Evolutionary conservation across 768 basidiomycete genomes (phyloP).

Genomic region (Saitozyma sp.): DNA sequence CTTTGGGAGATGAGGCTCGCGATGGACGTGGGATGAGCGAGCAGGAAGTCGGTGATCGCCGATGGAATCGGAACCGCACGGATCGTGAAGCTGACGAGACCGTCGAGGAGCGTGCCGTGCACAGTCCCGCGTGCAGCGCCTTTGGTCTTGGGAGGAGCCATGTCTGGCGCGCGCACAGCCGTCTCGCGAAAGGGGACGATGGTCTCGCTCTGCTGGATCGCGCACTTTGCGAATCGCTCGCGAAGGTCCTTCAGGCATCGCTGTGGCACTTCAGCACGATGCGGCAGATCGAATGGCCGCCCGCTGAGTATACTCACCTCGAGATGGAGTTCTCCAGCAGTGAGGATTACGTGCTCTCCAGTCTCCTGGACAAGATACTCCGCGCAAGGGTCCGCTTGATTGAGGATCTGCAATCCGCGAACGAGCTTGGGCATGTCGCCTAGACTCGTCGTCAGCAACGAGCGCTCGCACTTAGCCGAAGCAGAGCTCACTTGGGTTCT

Average conservation of each 20-base stretch:
- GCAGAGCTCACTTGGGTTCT: conserved; percentile 56
- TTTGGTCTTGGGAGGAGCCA: conserved; percentile 75
- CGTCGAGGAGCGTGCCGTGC: conserved; percentile 65
- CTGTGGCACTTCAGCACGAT: conserved; percentile 55
- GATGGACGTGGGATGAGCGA: conserved; percentile 67
- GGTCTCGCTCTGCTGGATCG: conserved; percentile 88
- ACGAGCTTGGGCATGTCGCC: conserved; percentile 87
- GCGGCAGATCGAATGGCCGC: background rate
- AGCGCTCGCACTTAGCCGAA: background rate
- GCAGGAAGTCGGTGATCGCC: conserved; percentile 71
- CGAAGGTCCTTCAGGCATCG: conserved; percentile 94
- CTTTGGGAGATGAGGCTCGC: conserved; percentile 60
- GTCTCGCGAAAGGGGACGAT: conserved; percentile 99
- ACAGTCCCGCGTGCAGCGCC: conserved; percentile 76
- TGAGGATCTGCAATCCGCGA: conserved; percentile 79
- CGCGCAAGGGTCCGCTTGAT: conserved; percentile 94
- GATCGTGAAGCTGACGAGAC: conserved; percentile 75
- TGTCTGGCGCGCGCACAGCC: conserved; percentile 81
- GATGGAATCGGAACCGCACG: conserved; percentile 78
- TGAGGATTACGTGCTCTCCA: conserved; percentile 94
- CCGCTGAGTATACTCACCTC: conserved; percentile 63
- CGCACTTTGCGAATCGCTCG: conserved; percentile 89
- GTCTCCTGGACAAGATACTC: conserved; percentile 97
- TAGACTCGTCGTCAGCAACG: conserved; percentile 9
- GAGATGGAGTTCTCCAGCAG: conserved; percentile 91